phyloP scores from a whole-genome alignment of 768 basidiomycete species.

The Auriscalpium orientale region DNA sequence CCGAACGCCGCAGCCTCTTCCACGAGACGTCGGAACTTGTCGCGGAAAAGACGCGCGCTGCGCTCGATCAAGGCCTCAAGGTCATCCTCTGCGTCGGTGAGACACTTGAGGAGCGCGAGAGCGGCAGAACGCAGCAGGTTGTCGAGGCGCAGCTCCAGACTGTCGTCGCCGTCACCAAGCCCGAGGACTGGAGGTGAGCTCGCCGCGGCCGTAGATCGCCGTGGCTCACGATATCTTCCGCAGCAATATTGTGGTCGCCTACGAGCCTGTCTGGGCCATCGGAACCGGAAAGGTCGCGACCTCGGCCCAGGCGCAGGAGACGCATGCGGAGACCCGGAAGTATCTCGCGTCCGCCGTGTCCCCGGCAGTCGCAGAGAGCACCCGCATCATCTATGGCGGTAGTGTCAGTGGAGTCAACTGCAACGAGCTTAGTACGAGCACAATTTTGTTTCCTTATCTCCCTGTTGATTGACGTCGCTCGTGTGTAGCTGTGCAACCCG shows the following conservation, averaged over 20 bases:
- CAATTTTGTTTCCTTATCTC: not conserved
- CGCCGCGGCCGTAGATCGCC: not conserved
- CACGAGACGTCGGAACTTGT: constrained; percentile 78
- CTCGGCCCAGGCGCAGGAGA: constrained; percentile 85
- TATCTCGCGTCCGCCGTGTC: constrained; percentile 67
- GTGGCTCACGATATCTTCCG: not conserved
- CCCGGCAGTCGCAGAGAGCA: constrained; percentile 56
- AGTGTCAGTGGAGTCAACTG: constrained; percentile 87
- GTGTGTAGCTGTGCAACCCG: constrained; percentile 54
- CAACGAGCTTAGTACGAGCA: constrained; percentile 70
- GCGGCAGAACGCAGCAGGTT: constrained; percentile 65
- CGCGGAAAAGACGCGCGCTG: constrained; percentile 80
- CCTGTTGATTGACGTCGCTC: not conserved
- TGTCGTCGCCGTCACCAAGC: constrained; percentile 53
- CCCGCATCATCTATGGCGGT: constrained; percentile 93
- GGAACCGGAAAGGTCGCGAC: constrained; percentile 97
- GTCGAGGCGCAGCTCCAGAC: constrained; percentile 78
- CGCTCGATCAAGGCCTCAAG: constrained; percentile 64
- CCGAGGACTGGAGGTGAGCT: constrained; percentile 69
- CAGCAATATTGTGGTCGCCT: constrained; percentile 90
- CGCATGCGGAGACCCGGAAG: constrained; percentile 74
- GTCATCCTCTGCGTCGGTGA: constrained; percentile 98
- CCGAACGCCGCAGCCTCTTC: constrained; percentile 91
- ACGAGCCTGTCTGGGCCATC: constrained; percentile 98
- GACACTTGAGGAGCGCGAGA: constrained; percentile 83